These are phyloP conservation scores for Diplocarpon mali DNA, from an alignment of 2,329 filamentous ascomycete genomes.

Conservation along the genomic window DNA sequence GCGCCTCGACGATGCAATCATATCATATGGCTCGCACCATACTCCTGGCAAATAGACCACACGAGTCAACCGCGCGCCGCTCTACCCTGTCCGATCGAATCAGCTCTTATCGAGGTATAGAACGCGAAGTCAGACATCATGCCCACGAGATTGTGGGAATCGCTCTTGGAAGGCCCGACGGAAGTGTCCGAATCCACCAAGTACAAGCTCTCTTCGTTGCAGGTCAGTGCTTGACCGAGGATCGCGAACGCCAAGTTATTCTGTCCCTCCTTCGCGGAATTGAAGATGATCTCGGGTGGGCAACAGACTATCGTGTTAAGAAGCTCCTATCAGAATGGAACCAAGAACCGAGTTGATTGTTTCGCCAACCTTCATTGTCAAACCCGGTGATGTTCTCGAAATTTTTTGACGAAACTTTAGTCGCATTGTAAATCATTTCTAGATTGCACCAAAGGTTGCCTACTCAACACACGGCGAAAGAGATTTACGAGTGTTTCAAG, in stretches of 20 bases:
- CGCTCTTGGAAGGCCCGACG: constrained; percentile 42
- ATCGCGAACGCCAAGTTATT: constrained; percentile 42
- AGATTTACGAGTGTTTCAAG: background rate
- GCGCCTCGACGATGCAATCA: constrained; percentile 53
- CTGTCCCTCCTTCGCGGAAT: constrained; percentile 45
- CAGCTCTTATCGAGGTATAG: constrained; percentile 44
- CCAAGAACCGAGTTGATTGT: background rate
- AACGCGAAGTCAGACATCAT: constrained; percentile 43
- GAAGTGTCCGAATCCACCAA: constrained; percentile 45
- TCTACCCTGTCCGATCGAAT: constrained; percentile 43
- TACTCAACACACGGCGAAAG: background rate
- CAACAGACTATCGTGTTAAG: constrained; percentile 48
- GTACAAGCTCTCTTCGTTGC: constrained; percentile 51
- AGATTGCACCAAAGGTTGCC: background rate
- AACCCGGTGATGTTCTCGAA: background rate
- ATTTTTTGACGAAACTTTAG: background rate
- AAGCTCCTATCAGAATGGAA: constrained; percentile 38
- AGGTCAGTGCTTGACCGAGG: constrained; percentile 46
- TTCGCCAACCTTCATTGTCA: background rate
- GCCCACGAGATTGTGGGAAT: constrained; percentile 52
- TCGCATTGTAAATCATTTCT: too few relatives aligned
- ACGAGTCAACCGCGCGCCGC: constrained; percentile 40
- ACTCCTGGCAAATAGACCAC: constrained; percentile 47
- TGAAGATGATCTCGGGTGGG: constrained; percentile 52
- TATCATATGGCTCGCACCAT: constrained; percentile 55